Conservation (phyloP, 306 rosid genomes). For the Alnus glutinosa region DNA sequence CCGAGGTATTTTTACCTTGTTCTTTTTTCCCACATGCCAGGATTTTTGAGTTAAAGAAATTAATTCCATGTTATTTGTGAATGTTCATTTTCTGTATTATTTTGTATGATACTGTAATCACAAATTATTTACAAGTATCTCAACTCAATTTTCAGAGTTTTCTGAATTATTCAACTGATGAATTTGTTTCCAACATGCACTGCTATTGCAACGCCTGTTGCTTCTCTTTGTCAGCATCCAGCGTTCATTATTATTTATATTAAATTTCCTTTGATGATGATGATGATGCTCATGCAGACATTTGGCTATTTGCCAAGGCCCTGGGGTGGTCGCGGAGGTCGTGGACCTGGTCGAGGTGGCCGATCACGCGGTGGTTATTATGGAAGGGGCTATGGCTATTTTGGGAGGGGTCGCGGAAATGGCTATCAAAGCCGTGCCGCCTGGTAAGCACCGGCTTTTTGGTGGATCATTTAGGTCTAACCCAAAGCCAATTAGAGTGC, state of each 20-base stretch:
- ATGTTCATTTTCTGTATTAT: background rate
- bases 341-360: constrained; percentile 47
- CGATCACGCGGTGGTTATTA: constrained; percentile 45
- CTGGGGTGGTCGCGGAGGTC: constrained; percentile 54
- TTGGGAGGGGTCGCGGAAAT: constrained; percentile 52
- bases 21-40: background rate
- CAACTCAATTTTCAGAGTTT: background rate
- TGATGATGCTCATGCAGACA: constrained; percentile 37
- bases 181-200: background rate
- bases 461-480: background rate
- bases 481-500: background rate
- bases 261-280: background rate
- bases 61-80: background rate
- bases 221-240: background rate
- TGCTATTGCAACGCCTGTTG: background rate
- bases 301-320: constrained; percentile 48
- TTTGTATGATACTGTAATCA: background rate
- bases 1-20: constrained; percentile 38
- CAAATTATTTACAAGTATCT: background rate
- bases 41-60: no score
- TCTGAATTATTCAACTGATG: background rate
- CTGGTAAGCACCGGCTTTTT: constrained; percentile 24
- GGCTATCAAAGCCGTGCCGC: constrained; percentile 23
- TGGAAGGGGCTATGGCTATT: constrained; percentile 56
- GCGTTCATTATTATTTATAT: background rate